These are phyloP conservation scores for Fennellomyces sp. DNA, from an alignment of 371 early-diverging fungal genomes.

Conservation along the genomic window DNA sequence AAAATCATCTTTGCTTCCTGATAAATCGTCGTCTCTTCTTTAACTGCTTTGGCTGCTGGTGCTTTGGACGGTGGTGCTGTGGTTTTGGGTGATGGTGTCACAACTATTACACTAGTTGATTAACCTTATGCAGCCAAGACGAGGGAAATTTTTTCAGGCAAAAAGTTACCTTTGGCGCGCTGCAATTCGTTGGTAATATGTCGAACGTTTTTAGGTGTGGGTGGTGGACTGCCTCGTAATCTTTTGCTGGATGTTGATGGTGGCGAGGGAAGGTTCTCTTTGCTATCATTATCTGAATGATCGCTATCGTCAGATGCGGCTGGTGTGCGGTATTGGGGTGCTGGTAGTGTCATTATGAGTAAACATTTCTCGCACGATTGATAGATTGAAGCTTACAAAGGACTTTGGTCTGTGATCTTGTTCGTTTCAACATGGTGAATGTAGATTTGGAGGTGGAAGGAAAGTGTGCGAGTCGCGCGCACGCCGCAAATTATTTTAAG, in stretches of 20 bases:
- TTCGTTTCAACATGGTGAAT: constrained; percentile 12
- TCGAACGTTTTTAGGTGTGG: constrained; percentile 9
- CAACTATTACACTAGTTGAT: background rate
- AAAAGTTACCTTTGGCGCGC: constrained; percentile 2
- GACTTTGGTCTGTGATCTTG: constrained; percentile 11
- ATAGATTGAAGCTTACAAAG: background rate
- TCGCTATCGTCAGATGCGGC: background rate
- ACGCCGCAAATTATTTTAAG: too few relatives aligned
- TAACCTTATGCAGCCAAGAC: background rate
- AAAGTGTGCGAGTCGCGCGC: too few relatives aligned
- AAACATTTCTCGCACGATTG: background rate
- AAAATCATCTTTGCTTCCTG: constrained; percentile 19
- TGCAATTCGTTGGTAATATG: constrained; percentile 8
- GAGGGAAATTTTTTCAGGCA: background rate
- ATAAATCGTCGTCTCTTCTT: constrained; percentile 10
- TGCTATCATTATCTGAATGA: constrained; percentile 2
- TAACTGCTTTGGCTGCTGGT: background rate
- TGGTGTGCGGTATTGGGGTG: background rate
- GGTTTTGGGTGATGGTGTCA: background rate
- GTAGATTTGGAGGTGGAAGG: too few relatives aligned
- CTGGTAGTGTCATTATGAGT: background rate
- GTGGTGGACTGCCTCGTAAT: constrained; percentile 2
- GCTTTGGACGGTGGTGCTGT: background rate
- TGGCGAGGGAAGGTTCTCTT: constrained; percentile 13
- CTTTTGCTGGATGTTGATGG: constrained; percentile 16